Percentiles rank a stretch among this genome's conserved stretches.
Conservation (phyloP, 257 asterid species). For the Solanum sitiens region DNA sequence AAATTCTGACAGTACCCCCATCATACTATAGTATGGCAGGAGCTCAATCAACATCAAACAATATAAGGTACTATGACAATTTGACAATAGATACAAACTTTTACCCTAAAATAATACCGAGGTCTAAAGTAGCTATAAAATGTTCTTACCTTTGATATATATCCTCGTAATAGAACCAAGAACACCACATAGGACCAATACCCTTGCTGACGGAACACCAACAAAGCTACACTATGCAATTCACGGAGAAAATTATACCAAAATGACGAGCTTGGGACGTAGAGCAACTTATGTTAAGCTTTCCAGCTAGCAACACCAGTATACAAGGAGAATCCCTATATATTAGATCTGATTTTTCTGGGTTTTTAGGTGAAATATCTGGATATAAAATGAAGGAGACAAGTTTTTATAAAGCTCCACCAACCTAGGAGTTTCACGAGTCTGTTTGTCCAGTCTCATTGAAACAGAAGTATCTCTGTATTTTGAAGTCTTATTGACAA, state of each 20-base stretch:
- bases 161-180: not conserved
- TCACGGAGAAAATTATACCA: not conserved
- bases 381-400: not conserved
- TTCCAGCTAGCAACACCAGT: not conserved
- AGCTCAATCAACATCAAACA: not conserved
- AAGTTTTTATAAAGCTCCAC: not conserved
- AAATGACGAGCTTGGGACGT: not conserved
- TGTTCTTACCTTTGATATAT: not conserved
- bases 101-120: not conserved
- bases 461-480: not conserved
- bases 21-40: not conserved
- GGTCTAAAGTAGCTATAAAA: not conserved
- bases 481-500: not conserved
- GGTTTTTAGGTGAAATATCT: not conserved
- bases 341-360: not conserved
- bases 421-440: not conserved
- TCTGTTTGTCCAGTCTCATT: not conserved
- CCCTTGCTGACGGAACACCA: not conserved
- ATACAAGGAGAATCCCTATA: not conserved
- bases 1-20: not conserved
- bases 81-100: not conserved
- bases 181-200: not conserved
- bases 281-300: not conserved
- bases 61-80: not conserved
- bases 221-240: not conserved